phyloP scores from a whole-genome alignment of 768 basidiomycete species.

The Nidularia pulvinata region DNA sequence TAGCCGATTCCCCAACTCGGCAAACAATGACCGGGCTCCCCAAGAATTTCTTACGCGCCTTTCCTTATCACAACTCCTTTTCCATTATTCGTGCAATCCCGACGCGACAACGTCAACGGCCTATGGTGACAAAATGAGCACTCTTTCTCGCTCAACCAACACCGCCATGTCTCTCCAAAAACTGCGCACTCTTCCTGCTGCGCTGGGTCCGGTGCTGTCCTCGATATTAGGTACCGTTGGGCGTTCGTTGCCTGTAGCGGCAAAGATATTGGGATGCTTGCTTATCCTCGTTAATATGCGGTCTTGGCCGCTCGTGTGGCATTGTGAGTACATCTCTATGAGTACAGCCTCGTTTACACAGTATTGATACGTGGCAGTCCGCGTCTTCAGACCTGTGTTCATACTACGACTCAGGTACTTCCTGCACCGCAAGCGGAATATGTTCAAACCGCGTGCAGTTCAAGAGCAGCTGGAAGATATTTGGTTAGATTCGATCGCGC shows the following conservation, averaged over 20 bases:
- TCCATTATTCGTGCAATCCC: no score
- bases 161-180: no score
- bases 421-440: conserved; percentile 26
- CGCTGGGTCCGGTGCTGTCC: no score
- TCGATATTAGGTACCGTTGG: no score
- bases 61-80: no score
- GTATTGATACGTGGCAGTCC: conserved; percentile 30
- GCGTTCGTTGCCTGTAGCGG: conserved; percentile 10
- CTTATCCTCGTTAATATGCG: conserved; percentile 59
- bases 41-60: no score
- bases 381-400: conserved; percentile 51
- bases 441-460: conserved; percentile 31
- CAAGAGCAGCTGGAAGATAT: conserved; percentile 28
- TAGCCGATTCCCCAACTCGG: no score
- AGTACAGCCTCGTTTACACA: background rate
- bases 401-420: conserved; percentile 25
- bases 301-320: conserved; percentile 69
- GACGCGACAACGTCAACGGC: no score
- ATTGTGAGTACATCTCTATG: conserved; percentile 42
- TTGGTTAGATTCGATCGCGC: conserved; percentile 48
- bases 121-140: no score
- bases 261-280: conserved; percentile 41
- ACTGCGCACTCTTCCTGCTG: no score
- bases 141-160: no score
- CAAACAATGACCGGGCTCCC: no score